A percentile compares a stretch with the other conserved stretches of the same genome.
These are phyloP conservation scores for Aspergillus eucalypticola DNA, from an alignment of 2,329 filamentous ascomycete species.

Conservation along the genomic window DNA sequence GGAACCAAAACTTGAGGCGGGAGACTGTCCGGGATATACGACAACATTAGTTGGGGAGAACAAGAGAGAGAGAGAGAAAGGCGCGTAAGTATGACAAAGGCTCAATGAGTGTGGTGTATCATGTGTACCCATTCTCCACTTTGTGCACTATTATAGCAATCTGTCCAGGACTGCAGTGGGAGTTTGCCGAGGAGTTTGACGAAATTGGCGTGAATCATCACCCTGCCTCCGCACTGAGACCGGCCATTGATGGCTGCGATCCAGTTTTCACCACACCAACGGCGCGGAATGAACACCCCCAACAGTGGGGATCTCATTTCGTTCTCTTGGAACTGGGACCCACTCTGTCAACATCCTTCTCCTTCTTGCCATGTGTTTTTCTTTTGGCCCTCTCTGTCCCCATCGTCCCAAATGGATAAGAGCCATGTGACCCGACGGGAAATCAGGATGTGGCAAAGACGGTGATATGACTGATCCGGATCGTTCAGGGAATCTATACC, in stretches of 20 bases:
- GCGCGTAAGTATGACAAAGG: not conserved
- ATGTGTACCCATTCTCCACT: not conserved
- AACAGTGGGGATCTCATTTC: slow-evolving; percentile 27
- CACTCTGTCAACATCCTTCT: slow-evolving; percentile 9
- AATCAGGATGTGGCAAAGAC: not conserved
- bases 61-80: not conserved
- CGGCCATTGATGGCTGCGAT: not conserved
- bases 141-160: not conserved
- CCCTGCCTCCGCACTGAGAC: slow-evolving; percentile 5
- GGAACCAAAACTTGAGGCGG: not conserved
- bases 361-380: slow-evolving; percentile 22
- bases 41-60: not conserved
- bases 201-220: slow-evolving; percentile 2
- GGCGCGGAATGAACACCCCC: slow-evolving; percentile 24
- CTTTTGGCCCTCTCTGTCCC: slow-evolving; percentile 5
- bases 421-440: slow-evolving; percentile 4
- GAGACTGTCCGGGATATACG: not conserved
- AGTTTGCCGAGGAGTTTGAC: slow-evolving; percentile 1
- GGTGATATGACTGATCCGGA: not conserved
- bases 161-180: not conserved
- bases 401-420: not conserved
- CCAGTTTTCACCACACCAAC: slow-evolving; percentile 16
- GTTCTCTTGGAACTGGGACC: slow-evolving; percentile 15
- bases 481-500: not conserved
- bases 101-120: not conserved